phyloP scores from a whole-genome alignment of 2,329 filamentous ascomycete species.

The Zasmidium cellare region DNA sequence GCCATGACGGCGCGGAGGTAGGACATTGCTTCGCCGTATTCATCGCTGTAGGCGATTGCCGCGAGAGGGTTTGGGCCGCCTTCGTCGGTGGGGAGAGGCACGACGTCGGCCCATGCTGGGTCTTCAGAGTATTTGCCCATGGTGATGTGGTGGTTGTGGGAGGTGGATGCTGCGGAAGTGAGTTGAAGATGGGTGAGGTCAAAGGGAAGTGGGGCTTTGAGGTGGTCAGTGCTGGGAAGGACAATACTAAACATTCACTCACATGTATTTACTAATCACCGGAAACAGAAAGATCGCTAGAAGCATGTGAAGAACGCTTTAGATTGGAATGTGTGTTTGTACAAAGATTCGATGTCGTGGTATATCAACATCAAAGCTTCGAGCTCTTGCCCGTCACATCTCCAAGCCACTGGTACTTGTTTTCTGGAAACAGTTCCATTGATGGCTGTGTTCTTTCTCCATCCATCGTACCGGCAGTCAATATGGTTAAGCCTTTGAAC shows the following conservation, averaged over 20 bases:
- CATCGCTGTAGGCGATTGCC: constrained; percentile 85
- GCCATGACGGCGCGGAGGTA: constrained; percentile 96
- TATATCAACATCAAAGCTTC: constrained; percentile 14
- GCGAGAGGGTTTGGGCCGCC: constrained; percentile 74
- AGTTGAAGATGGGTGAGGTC: neutral
- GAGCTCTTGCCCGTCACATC: constrained; percentile 18
- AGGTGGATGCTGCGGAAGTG: neutral
- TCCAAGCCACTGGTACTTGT: constrained; percentile 16
- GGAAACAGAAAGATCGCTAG: neutral
- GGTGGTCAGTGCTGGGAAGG: neutral
- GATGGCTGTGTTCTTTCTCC: constrained; percentile 17
- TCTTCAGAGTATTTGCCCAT: constrained; percentile 61
- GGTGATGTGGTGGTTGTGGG: constrained; percentile 2
- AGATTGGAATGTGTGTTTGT: neutral
- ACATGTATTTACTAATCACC: neutral
- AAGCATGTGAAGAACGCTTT: neutral
- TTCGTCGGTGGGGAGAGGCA: constrained; percentile 80
- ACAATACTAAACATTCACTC: neutral
- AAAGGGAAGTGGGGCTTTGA: neutral
- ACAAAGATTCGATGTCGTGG: no score
- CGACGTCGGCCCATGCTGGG: constrained; percentile 79
- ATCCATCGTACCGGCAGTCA: constrained; percentile 19
- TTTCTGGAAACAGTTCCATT: constrained; percentile 19
- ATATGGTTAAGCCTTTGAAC: constrained; percentile 20
- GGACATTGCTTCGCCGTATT: constrained; percentile 88